Evolutionary conservation across 805 yeast genomes (phyloP).

Genomic region (Dipodascopsis tothii): DNA sequence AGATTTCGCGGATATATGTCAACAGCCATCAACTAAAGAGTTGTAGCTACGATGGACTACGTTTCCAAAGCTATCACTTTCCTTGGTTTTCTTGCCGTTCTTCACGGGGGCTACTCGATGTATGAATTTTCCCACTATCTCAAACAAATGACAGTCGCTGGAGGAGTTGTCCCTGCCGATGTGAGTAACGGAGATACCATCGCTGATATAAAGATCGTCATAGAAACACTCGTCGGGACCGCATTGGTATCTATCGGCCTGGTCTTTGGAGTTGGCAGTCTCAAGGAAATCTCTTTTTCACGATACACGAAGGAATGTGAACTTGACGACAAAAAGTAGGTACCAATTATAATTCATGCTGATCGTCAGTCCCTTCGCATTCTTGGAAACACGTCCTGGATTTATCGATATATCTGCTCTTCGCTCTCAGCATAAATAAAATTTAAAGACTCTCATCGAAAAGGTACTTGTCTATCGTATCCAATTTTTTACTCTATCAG

Average conservation of each 20-base stretch:
- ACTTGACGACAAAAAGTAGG: conserved; percentile 13
- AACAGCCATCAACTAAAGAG: too few relatives aligned
- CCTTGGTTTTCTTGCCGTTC: not conserved
- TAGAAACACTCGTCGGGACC: conserved; percentile 16
- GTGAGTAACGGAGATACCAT: conserved; percentile 6
- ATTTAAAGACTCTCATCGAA: not conserved
- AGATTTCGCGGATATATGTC: too few relatives aligned
- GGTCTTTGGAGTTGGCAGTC: conserved; percentile 9
- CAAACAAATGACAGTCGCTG: conserved; percentile 12
- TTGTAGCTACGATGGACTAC: too few relatives aligned
- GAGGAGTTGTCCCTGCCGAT: conserved; percentile 16
- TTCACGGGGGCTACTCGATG: conserved; percentile 22
- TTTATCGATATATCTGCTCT: conserved; percentile 4
- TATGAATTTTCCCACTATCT: conserved; percentile 22
- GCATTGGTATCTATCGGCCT: conserved; percentile 13
- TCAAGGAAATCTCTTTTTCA: conserved; percentile 16
- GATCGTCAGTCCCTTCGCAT: conserved; percentile 15
- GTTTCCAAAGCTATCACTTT: not conserved
- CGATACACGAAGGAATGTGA: conserved; percentile 18
- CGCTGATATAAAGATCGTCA: conserved; percentile 8
- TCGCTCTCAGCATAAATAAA: not conserved
- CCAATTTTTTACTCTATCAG: not conserved
- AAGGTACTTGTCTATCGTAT: not conserved
- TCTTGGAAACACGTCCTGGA: conserved; percentile 13
- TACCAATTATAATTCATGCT: not conserved